Conservation (phyloP, 169 alveolate species). For the Cryptosporidium viatorum region DNA sequence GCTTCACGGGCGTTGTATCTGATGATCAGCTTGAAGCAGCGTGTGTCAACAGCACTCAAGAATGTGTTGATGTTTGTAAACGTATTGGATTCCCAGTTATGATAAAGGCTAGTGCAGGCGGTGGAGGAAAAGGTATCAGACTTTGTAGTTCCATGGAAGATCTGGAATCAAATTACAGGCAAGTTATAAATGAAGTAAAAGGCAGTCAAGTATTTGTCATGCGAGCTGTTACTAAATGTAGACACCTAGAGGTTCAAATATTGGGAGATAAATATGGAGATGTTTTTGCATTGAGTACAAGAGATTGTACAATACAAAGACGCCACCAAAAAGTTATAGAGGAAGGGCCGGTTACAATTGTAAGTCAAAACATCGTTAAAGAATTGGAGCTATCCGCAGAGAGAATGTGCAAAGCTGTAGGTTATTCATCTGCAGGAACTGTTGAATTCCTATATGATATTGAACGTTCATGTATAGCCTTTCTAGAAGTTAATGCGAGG, state of each 20-base stretch:
- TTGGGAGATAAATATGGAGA: conserved; percentile 91
- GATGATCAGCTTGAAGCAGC: conserved; percentile 72
- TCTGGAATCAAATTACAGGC: conserved; percentile 80
- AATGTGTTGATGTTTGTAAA: conserved; percentile 85
- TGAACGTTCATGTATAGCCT: conserved; percentile 83
- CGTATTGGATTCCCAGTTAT: conserved; percentile 94
- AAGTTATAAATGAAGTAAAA: conserved; percentile 77
- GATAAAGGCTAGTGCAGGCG: conserved; percentile 96
- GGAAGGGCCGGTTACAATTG: conserved; percentile 90
- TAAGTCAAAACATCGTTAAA: conserved; percentile 83
- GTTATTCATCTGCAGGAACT: conserved; percentile 89
- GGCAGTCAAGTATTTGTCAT: conserved; percentile 69
- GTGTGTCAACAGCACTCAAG: conserved; percentile 83
- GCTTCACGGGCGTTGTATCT: conserved; percentile 55
- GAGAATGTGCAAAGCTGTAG: conserved; percentile 88
- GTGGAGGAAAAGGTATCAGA: conserved; percentile 97
- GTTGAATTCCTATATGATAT: conserved; percentile 92
- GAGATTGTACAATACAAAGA: conserved; percentile 94
- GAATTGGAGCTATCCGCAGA: conserved; percentile 91
- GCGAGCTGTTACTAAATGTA: conserved; percentile 73
- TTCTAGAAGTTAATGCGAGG: conserved; percentile 90
- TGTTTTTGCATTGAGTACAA: conserved; percentile 88
- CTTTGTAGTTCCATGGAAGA: conserved; percentile 81
- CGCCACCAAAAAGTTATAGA: conserved; percentile 93
- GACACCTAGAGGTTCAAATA: conserved; percentile 90